phyloP scores from a whole-genome alignment of 108 stramenopile genomes.

The Cyclotella choctawhatcheeana region DNA sequence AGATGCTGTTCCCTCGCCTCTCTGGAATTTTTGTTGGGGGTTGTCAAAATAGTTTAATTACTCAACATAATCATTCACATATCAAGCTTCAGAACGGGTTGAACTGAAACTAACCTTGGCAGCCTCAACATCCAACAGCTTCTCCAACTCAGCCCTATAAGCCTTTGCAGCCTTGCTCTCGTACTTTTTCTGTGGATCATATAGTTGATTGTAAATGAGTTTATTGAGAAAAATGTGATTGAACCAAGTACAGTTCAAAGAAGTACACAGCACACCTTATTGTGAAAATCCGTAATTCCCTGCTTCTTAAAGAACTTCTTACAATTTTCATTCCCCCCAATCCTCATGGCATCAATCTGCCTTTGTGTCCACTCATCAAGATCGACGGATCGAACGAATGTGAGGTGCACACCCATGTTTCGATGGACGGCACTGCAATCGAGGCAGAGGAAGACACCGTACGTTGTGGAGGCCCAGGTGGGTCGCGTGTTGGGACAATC shows the following conservation, averaged over 20 bases:
- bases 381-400: conserved; percentile 90
- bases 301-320: conserved; percentile 83
- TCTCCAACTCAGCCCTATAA: conserved; percentile 78
- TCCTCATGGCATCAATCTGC: conserved; percentile 91
- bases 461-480: conserved; percentile 94
- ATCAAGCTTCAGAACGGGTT: not conserved
- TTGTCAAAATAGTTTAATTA: not conserved
- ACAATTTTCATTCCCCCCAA: conserved; percentile 91
- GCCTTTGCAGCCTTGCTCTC: conserved; percentile 75
- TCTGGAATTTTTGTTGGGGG: not conserved
- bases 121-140: conserved; percentile 74
- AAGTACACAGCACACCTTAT: conserved; percentile 40
- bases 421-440: conserved; percentile 94
- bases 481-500: conserved; percentile 94
- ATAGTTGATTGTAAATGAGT: no score
- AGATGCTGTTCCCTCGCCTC: conserved; percentile 62
- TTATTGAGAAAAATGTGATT: no score
- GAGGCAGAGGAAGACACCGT: conserved; percentile 92
- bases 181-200: conserved; percentile 74
- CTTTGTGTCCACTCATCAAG: conserved; percentile 94
- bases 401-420: conserved; percentile 89
- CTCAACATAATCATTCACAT: not conserved
- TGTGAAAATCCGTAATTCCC: conserved; percentile 79
- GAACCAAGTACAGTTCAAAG: not conserved
- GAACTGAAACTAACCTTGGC: conserved; percentile 31